Base-by-base conservation (phyloP, 2,329 filamentous ascomycete species). In the Ceratocystis papillata region DNA sequence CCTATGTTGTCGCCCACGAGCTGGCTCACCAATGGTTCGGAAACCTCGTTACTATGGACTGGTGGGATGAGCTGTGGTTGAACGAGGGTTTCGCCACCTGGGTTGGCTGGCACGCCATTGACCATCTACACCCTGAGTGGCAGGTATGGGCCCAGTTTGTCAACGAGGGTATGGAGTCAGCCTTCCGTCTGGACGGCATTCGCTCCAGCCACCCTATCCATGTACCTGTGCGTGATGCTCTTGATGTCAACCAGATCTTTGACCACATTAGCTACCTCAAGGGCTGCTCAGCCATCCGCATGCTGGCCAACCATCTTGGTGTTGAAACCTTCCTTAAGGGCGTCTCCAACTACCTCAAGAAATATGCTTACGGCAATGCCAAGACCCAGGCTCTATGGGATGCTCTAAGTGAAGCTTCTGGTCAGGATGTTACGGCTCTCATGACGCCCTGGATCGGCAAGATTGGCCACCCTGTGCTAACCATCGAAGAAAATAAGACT, bases 21-120 rank as follows among this genome's bases (percentile, higher is more conserved):
- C 81, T 99, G 69, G 94, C 92, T 66, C 91, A 96, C 73, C 91
- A 96, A 77, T 96, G 92, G 92, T 96, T 96, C 71, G 91, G 91
- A 46, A 95, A 96, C 75, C 82, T 96, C 10, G 91, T 96, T 55
- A 96, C 92, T 5, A 96, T 96, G 91, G 90, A 96, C 75, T 96
- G 91, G 90, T 94, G 89, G 90, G 90, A 87, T 73, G 89, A 95
- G 77, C 82, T 94, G 50, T 96, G 91, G 91, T 82, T 96, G 64
- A 96, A 96, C 73, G 93, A 97, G 76, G 92, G 92, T 12, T 99
- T 99, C 73, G 94, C 94, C 53, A 99, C 94, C 2, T 97, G 93
- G 93, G 93, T 96, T 55, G 94, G 93, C 64, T 99, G 93, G 93
- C 83, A 92, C 68, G 92, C 91, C 8, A 85, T 92, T 67, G 90